These are phyloP conservation scores for Limtongozyma cylindracea DNA, from an alignment of 805 yeast species.

Conservation along the genomic window DNA sequence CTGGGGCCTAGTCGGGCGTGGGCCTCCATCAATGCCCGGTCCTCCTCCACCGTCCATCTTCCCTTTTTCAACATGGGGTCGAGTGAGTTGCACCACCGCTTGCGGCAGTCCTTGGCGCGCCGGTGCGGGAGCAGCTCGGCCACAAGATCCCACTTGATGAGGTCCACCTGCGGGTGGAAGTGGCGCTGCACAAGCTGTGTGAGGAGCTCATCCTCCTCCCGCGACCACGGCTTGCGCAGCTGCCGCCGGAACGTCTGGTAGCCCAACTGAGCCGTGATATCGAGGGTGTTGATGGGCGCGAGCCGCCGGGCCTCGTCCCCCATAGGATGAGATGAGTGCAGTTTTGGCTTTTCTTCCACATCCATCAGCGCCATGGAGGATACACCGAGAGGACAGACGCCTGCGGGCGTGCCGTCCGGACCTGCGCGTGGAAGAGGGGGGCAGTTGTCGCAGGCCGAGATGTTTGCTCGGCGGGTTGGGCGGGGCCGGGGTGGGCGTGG, in stretches of 20 bases:
- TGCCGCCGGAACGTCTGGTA: slow-evolving; percentile 45
- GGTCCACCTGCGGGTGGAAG: slow-evolving; percentile 9
- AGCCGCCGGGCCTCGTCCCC: no score
- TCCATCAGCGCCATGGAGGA: no score
- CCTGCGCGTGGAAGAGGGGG: no score
- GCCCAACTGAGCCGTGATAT: slow-evolving; percentile 48
- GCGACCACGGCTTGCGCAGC: slow-evolving; percentile 47
- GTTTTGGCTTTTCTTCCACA: no score
- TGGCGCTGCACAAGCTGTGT: slow-evolving; percentile 14
- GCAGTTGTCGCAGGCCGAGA: no score
- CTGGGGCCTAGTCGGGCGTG: slow-evolving; percentile 47
- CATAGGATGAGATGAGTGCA: no score
- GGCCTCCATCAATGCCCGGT: slow-evolving; percentile 34
- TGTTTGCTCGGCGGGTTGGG: no score
- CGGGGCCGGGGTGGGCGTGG: no score
- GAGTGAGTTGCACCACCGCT: slow-evolving; percentile 68
- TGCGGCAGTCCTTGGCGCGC: slow-evolving; percentile 62
- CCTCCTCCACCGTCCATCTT: slow-evolving; percentile 70
- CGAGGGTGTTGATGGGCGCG: slow-evolving; percentile 2
- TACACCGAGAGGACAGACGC: no score
- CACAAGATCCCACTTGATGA: slow-evolving; percentile 36
- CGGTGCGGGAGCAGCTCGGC: slow-evolving; percentile 22
- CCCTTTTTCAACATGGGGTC: slow-evolving; percentile 72
- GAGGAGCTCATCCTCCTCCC: slow-evolving; percentile 40
- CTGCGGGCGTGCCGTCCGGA: no score